These are phyloP conservation scores for Salicornia ramosissima DNA, from an alignment of 148 eudicot species.

Conservation along the genomic window DNA sequence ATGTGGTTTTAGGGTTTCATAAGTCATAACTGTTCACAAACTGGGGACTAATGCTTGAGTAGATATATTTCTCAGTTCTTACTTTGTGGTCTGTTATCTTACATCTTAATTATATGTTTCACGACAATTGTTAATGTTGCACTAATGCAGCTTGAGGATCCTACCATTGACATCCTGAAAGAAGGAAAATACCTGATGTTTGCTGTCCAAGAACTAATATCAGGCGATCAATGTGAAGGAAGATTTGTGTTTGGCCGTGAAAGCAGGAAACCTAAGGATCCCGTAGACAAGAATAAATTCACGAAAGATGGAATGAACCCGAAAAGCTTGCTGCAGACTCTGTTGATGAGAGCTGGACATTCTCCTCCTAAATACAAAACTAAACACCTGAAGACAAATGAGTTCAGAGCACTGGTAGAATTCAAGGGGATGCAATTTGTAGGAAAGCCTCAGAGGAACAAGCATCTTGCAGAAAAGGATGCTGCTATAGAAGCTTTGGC, in stretches of 20 bases:
- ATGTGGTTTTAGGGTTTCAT: background rate
- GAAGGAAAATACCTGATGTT: conserved; percentile 92
- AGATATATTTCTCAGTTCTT: background rate
- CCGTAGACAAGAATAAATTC: conserved; percentile 48
- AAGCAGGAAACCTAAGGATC: conserved; percentile 53
- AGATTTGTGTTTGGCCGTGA: conserved; percentile 94
- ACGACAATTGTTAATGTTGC: conserved; percentile 10
- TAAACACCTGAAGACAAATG: conserved; percentile 90
- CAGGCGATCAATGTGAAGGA: conserved; percentile 91
- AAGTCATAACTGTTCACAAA: background rate
- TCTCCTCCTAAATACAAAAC: conserved; percentile 92
- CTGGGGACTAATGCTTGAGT: background rate
- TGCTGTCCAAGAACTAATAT: conserved; percentile 82
- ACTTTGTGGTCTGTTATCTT: background rate
- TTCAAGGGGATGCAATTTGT: conserved; percentile 99
- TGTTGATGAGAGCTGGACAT: conserved; percentile 96
- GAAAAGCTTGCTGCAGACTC: conserved; percentile 88
- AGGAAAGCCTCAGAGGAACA: conserved; percentile 87
- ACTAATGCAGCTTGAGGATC: conserved; percentile 75
- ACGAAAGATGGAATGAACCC: conserved; percentile 91
- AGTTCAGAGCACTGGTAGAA: conserved; percentile 88
- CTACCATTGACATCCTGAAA: conserved; percentile 66
- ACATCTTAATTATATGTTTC: background rate
- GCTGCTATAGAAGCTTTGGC: conserved; percentile 95
- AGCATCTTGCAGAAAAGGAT: conserved; percentile 83